phyloP scores from a whole-genome alignment of 371 early-diverging fungal genomes.

The Zychaea mexicana region DNA sequence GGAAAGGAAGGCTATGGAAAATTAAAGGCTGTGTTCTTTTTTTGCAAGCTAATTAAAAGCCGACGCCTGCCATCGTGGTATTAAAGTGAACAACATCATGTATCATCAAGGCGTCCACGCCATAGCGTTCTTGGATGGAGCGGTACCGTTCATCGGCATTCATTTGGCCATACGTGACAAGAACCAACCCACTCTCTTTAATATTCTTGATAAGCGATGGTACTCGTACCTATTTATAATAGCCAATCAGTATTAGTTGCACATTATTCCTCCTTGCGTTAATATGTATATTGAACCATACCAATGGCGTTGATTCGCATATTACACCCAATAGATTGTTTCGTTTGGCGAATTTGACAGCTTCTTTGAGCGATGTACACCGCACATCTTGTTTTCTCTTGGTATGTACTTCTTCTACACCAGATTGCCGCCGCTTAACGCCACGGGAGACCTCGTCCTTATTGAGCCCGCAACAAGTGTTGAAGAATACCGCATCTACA shows the following conservation, averaged over 20 bases:
- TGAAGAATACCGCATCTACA: conserved; percentile 87
- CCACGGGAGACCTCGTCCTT: conserved; percentile 40
- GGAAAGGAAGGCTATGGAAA: background rate
- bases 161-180: conserved; percentile 82
- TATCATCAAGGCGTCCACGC: conserved; percentile 86
- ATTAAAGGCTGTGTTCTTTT: background rate
- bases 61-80: conserved; percentile 51
- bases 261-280: background rate
- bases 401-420: conserved; percentile 7
- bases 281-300: conserved; percentile 31
- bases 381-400: conserved; percentile 39
- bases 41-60: conserved; percentile 23
- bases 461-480: conserved; percentile 76
- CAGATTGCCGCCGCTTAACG: conserved; percentile 29
- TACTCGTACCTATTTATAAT: conserved; percentile 73
- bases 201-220: conserved; percentile 86
- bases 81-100: conserved; percentile 52
- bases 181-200: conserved; percentile 88
- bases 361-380: conserved; percentile 68
- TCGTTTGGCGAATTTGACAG: conserved; percentile 71
- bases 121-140: conserved; percentile 72
- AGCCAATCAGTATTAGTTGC: background rate
- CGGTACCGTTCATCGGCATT: conserved; percentile 68
- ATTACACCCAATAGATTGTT: conserved; percentile 88
- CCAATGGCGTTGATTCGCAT: conserved; percentile 85